These are phyloP conservation scores for Epichloe uncinata DNA, from an alignment of 2,329 filamentous ascomycete species.

Conservation along the genomic window DNA sequence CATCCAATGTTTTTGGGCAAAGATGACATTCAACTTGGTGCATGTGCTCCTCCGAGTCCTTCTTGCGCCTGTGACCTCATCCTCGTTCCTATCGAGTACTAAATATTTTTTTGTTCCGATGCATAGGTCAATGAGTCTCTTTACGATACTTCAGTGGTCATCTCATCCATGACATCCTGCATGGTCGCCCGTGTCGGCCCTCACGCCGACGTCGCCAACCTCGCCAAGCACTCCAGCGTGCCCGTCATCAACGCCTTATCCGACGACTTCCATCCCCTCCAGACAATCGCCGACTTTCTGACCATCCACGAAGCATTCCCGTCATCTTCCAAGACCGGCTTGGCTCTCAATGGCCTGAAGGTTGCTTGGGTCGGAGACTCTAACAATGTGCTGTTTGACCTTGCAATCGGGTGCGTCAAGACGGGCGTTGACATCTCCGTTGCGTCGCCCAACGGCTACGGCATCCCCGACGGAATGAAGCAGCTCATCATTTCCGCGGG, in stretches of 20 bases:
- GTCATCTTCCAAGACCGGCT: constrained; percentile 28
- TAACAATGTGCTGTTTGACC: constrained; percentile 92
- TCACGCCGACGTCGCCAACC: constrained; percentile 58
- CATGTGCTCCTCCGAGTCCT: constrained; percentile 24
- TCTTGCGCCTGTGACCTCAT: background rate
- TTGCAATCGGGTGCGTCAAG: constrained; percentile 79
- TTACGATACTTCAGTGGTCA: constrained; percentile 82
- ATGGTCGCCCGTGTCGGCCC: constrained; percentile 69
- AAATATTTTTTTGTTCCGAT: background rate
- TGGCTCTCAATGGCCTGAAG: constrained; percentile 73
- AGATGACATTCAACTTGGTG: constrained; percentile 91
- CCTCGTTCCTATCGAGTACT: background rate
- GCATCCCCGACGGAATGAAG: constrained; percentile 64
- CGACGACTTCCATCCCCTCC: constrained; percentile 78
- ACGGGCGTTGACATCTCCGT: constrained; percentile 77
- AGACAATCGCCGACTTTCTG: constrained; percentile 87
- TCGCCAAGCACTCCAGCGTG: constrained; percentile 61
- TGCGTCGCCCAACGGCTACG: constrained; percentile 74
- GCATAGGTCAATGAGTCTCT: constrained; percentile 75
- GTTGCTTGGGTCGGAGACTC: constrained; percentile 94
- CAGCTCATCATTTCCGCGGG: constrained; percentile 55
- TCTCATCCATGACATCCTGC: constrained; percentile 84
- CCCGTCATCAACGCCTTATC: constrained; percentile 82
- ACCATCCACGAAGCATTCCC: constrained; percentile 74
- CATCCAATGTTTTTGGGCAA: constrained; percentile 95